Evolutionary conservation across 192 early-diverging fungal genomes (phyloP).

Genomic region (Phlyctochytrium bullatum): DNA sequence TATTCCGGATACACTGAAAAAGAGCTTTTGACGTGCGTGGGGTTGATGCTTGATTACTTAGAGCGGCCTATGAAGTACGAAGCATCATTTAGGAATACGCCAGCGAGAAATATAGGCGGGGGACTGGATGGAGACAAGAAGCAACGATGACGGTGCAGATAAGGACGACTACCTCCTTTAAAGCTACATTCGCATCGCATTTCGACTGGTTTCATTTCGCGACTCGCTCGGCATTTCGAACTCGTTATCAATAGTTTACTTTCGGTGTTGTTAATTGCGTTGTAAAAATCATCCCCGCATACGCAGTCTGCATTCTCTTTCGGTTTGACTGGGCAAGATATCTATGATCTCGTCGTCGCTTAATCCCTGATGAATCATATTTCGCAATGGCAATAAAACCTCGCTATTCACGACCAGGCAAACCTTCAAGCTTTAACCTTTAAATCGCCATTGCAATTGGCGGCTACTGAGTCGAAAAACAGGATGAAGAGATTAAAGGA

Average conservation of each 20-base stretch:
- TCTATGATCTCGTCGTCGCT: constrained; percentile 66
- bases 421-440: constrained; percentile 59
- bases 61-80: no score
- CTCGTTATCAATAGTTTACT: no score
- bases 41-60: constrained; percentile 69
- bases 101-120: constrained; percentile 74
- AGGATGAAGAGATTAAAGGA: no score
- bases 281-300: no score
- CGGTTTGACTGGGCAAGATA: constrained; percentile 48
- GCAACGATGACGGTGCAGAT: neutral
- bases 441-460: constrained; percentile 90
- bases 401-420: constrained; percentile 94
- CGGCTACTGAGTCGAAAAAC: no score
- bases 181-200: no score
- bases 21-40: constrained; percentile 40
- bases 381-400: constrained; percentile 78
- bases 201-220: no score
- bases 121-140: constrained; percentile 66
- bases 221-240: no score
- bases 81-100: constrained; percentile 92
- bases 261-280: no score
- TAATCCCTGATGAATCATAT: constrained; percentile 65
- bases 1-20: neutral
- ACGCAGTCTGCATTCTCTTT: no score
- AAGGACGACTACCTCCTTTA: neutral